Evolutionary conservation across 164 flowering plant genomes (phyloP), one percentile per base, ranked within the genome.

Genomic region (Protea cynaroides): DNA sequence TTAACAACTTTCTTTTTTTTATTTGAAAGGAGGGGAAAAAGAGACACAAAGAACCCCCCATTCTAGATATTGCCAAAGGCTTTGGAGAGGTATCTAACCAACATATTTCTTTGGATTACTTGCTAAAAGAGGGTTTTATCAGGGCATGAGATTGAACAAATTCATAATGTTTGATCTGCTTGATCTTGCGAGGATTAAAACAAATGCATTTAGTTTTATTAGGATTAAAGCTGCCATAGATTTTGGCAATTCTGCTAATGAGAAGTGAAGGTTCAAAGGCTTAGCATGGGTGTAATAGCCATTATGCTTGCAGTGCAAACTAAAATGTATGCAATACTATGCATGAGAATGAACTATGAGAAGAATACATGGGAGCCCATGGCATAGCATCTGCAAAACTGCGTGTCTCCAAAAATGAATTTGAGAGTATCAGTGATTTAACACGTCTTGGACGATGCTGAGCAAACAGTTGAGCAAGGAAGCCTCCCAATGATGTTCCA

Each of bases 401-500:
- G 47, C 68, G 77, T 47, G 97, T 91, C 37, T 92, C 99, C 82
- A 95, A 61, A 74, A 84, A 95, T 56, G 99, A 73, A 77, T 95
- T 94, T 68, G 99, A 95, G 38, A 95, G 86, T 43, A 92, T 68
- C 75, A 95, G 76, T 24, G 99, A 95, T 69, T 76, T 79, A 61
- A 95, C 99, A 58, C 97, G 85, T 64, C 99, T 89, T 55, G 99
- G 99, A 19, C 97, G 97, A 78, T 92, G 83, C 74, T 92, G 97
- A 72, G 99, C 97, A 79, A 92, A 95, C 29, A 95, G 87, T 71
- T 91, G 99, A 50, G 99, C 99, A 37, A 95, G 79, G 81, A 92
- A 95, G 46, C 99, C 99, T 65, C 99, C 99, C 75, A 94, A 96
- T 14, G 97, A 79, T 58, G 99, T 94, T 6, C 99, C 99, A 83